These are phyloP conservation scores for Hyphochytrium catenoides DNA, from an alignment of 352 stramenopile genomes.

Conservation along the genomic window DNA sequence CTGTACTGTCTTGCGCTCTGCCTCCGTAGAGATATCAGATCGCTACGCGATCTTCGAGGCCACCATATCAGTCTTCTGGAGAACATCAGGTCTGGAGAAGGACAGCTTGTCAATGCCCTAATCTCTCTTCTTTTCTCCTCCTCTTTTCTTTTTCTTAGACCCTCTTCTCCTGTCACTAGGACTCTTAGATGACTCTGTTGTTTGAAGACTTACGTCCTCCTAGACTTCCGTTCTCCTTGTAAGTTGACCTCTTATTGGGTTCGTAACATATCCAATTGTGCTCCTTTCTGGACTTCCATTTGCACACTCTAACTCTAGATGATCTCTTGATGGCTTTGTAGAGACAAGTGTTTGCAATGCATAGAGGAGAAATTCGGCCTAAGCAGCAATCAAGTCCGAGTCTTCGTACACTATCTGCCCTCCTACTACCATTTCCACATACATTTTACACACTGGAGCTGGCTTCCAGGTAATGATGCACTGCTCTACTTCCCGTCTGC, in stretches of 20 bases:
- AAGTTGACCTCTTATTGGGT: too few species aligned
- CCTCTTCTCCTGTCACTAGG: background rate
- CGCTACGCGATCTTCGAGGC: slow-evolving; percentile 34
- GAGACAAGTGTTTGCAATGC: slow-evolving; percentile 24
- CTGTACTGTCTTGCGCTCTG: slow-evolving; percentile 55
- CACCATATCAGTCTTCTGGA: slow-evolving; percentile 29
- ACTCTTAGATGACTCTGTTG: background rate
- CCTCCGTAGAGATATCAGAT: slow-evolving; percentile 35
- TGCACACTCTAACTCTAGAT: too few species aligned
- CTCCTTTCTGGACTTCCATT: too few species aligned
- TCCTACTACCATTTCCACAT: slow-evolving; percentile 68
- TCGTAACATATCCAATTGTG: too few species aligned
- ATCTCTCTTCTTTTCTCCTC: background rate
- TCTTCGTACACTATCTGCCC: slow-evolving; percentile 65
- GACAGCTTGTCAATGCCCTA: background rate
- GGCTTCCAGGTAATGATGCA: too few species aligned
- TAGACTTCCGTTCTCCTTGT: background rate
- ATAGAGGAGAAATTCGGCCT: slow-evolving; percentile 31
- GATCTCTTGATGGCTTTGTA: too few species aligned
- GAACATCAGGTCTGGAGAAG: slow-evolving; percentile 29
- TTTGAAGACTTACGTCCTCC: background rate
- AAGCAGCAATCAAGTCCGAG: slow-evolving; percentile 21
- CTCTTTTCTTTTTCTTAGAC: background rate
- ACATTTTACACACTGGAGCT: slow-evolving; percentile 57
- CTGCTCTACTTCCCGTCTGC: too few species aligned